Base-by-base conservation (phyloP, 2,329 filamentous ascomycete genomes). In the Mycocentrospora acerina region DNA sequence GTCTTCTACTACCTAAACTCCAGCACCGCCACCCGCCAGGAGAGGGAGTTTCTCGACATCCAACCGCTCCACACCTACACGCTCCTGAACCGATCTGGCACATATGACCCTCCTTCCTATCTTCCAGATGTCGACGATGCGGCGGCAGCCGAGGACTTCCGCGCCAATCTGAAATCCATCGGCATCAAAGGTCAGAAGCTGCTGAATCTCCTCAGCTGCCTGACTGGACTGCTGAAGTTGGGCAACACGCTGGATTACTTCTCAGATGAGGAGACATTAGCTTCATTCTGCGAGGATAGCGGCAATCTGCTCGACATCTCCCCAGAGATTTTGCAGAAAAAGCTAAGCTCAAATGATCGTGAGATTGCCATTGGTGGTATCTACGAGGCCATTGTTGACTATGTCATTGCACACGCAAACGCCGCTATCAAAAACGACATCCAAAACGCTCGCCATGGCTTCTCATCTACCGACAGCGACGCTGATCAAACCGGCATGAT, bases 1-100 rank as follows among this genome's bases (percentile, higher is more conserved):
- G 93, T 95, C 33, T 97, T 98, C 63, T 97, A 98, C 71, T 97
- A 96, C 59, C 81, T 98, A 1, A 77, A 97, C 28, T 94, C 90
- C 0, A 90, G 87, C n/a, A 86, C 88, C 1, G 95, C 93, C 0
- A 93, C 88, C 1, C 82, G 86, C 4, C 85, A 89, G 2, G 93
- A 98, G 70, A 79, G 89, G 39, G 91, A 97, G 62, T 95, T 90
- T 44, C 73, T 98, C 11, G 83, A 86, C 17, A 78, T 98, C 19
- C 86, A 89, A 68, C 76, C 82, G 7, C 81, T 88, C 3, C 85
- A 87, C 4, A 77, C 80, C 29, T 98, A 97, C 65, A 70, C 82
- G 5, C 74, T 98, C 1, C 76, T 98, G 13, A 82, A 86, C 46
- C 84, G 83, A 55, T 95, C 91, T 2, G 85, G 83, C 30, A 96